Base-by-base conservation (phyloP, 2,329 filamentous ascomycete genomes). In the Verticillium isaacii region DNA sequence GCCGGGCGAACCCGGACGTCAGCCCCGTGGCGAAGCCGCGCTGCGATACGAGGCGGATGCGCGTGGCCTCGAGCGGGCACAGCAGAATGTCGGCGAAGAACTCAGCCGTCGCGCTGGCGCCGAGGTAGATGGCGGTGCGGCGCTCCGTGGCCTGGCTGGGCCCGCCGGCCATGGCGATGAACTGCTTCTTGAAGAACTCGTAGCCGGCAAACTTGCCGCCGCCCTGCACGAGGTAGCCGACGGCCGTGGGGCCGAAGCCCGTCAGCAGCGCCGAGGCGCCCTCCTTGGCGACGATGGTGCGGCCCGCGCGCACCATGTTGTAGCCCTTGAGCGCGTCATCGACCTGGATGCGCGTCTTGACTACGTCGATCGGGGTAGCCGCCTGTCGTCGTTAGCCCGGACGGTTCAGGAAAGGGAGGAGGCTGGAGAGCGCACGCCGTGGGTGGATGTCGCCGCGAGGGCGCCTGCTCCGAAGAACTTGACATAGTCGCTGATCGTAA, bases 131-230 rank as follows among this genome's bases (percentile, higher is more conserved):
- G 65, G 78, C 78, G 3, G 80, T 84, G 66, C 82, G 79, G 63
- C 73, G 71, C 14, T 70, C 65, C 23, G 78, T 76, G 45, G 81
- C 80, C 62, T 69, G 72, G 32, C 81, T 78, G 36, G 77, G 77
- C 0, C 79, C 80, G 55, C 80, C 92, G 64, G 90, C 78, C 62
- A 85, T 70, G 75, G 89, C 85, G 77, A 96, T 93, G 75, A 85
- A 89, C 77, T 90, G 86, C 80, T 94, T 90, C 85, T 96, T 96
- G 89, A 96, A 96, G 83, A 92, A 91, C 80, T 96, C 92, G 80
- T 96, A 96, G 71, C 92, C 92, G 71, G 91, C 90, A 78, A 96
- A 96, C 82, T 96, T 96, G 83, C 90, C 89, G 69, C 91, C 91
- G 73, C 92, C 92, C 79, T 96, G 92, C 62, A 95, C 88, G 78